phyloP scores from a whole-genome alignment of 257 asterid species.

The Nemophila menziesii region DNA sequence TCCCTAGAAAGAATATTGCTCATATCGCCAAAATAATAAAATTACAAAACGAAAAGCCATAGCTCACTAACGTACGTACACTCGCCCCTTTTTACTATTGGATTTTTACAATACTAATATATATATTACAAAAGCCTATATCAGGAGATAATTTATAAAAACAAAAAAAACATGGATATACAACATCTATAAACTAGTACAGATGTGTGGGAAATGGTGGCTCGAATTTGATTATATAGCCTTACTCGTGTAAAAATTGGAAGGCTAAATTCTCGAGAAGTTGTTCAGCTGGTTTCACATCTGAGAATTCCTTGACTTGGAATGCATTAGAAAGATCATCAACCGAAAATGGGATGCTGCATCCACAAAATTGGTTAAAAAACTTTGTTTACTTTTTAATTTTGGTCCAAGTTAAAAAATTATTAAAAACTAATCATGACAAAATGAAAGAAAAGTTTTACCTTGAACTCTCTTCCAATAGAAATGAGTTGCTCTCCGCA shows the following conservation, averaged over 20 bases:
- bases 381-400: too few relatives aligned
- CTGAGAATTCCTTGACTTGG: conserved; percentile 69
- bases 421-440: too few relatives aligned
- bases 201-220: conserved; percentile 1
- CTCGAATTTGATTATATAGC: conserved; percentile 20
- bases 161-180: conserved; percentile 2
- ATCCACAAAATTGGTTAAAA: conserved; percentile 5
- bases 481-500: conserved; percentile 71
- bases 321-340: conserved; percentile 72
- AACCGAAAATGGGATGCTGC: conserved; percentile 91
- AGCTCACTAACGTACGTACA: not conserved
- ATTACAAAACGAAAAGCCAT: not conserved
- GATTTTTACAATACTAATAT: not conserved
- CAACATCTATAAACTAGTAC: conserved; percentile 6
- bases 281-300: conserved; percentile 62
- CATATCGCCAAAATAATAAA: not conserved
- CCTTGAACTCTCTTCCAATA: conserved; percentile 96
- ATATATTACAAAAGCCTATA: not conserved
- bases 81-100: not conserved
- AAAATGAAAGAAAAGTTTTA: conserved; percentile 11
- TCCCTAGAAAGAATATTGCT: not conserved
- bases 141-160: not conserved
- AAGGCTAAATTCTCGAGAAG: conserved; percentile 75
- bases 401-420: too few relatives aligned
- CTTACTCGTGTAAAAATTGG: conserved; percentile 70